Evolutionary conservation across 2,329 filamentous ascomycete species (phyloP), one percentile per base, ranked within the genome.

Genomic region (Ophiostoma australiae): DNA sequence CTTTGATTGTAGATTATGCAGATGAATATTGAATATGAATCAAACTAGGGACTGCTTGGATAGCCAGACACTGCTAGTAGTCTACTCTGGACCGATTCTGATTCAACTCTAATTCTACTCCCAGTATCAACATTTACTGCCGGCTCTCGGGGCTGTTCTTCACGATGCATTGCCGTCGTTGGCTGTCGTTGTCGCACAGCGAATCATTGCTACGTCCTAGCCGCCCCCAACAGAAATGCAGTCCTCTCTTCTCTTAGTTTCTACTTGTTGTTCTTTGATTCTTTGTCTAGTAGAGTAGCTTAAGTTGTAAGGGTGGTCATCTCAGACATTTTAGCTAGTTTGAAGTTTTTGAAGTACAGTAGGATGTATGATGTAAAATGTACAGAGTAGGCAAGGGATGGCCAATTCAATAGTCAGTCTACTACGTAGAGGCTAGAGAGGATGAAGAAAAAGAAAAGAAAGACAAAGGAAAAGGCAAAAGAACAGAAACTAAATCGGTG

Each of bases 361-460:
- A 39, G 37, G 37, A 39, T 39, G 37, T 39, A 10, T 20, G 44
- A 41, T 41, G 39, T 41, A 41, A 41, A 41, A 48, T n/a, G 44
- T n/a, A n/a, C n/a, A n/a, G n/a, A n/a, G n/a, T n/a, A 48, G 44
- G 44, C 44, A 48, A 48, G 44, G 44, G 44, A 48, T 48, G 44
- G 20, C n/a, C 44, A 48, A 48, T 41, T 41, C 39, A 11, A 41
- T 41, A 41, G 39, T 41, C 11, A 31, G 27, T 3, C 37, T 13
- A 39, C 37, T 39, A 39, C 27, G 27, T 10, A 39, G 37, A 39
- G 10, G 37, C 37, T 39, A 39, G 37, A 39, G 37, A 3, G 13
- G 10, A 11, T 8, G 7, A 48, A n/a, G 5, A 48, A 20, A 48
- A 48, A 48, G 17, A n/a, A 8, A 48, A 58, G n/a, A 23, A 10